A percentile compares a stretch with the other conserved stretches of the same genome.
phyloP scores from a whole-genome alignment of 495 filamentous ascomycete genomes.

The Hypoxylon lienhwacheense region DNA sequence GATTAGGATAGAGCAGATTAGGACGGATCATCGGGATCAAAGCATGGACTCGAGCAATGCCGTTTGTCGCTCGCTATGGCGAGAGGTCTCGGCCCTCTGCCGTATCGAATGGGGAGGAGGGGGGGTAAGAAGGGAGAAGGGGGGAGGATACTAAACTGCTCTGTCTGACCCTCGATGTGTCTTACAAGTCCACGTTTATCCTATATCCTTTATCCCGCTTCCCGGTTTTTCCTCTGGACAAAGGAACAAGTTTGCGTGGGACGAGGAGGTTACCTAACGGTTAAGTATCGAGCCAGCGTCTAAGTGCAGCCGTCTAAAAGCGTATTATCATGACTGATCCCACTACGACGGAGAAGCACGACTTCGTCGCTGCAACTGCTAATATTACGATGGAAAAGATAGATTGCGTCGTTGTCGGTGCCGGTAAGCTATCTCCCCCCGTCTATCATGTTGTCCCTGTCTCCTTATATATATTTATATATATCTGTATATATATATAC shows the following conservation, averaged over 20 bases:
- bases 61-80: slow-evolving; percentile 14
- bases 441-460: neutral
- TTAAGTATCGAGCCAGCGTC: slow-evolving; percentile 12
- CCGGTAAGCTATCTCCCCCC: slow-evolving; percentile 39
- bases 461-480: too few species aligned
- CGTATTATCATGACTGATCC: slow-evolving; percentile 25
- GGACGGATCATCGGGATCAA: slow-evolving; percentile 24
- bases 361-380: slow-evolving; percentile 6
- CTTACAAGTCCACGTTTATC: slow-evolving; percentile 25
- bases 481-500: too few species aligned
- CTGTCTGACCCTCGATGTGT: slow-evolving; percentile 9
- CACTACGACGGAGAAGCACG: slow-evolving; percentile 17
- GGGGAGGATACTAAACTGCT: neutral
- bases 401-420: slow-evolving; percentile 50
- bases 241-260: slow-evolving; percentile 15
- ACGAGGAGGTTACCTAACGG: slow-evolving; percentile 13
- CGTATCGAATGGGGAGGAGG: slow-evolving; percentile 4
- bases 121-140: neutral
- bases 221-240: slow-evolving; percentile 19
- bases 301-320: neutral
- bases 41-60: slow-evolving; percentile 23
- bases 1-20: slow-evolving; percentile 24
- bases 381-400: slow-evolving; percentile 45
- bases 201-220: slow-evolving; percentile 27
- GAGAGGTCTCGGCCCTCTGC: slow-evolving; percentile 14